Base-by-base conservation (phyloP, 306 rosid species). In the Rosa multiflora region DNA sequence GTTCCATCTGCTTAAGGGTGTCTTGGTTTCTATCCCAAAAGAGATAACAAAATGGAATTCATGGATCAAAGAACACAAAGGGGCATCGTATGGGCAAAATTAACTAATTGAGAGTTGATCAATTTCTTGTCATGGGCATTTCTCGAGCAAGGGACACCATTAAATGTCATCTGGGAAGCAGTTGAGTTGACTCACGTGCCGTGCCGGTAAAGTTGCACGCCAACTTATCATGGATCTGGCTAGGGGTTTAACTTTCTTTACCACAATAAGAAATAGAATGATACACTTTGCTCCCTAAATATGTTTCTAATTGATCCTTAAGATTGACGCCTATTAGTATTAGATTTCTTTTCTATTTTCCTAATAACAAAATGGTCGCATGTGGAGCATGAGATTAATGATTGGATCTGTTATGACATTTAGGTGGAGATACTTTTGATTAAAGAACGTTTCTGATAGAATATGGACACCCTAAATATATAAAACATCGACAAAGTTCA, bases 181-280 rank as follows among this genome's bases (percentile, higher is more conserved):
- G 49, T 48, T 69, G 52, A 35, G 72, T 39, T 52, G 61, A 35
- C 69, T 84, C 72, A 39, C 61, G 79, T 83, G 72, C 87, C 83
- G 79, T 77, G 53, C 74, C 51, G 70, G 79, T 4, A 80, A 72
- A 67, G 75, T 67, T 67, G 82, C 80, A 77, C 73, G 46, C 49
- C 63, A 53, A 70, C 81, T 76, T 52, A 80, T 47, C 42, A 52
- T n/a, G 67, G 48, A 58, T 76, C 72, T 73, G 4, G 43, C n/a
- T 63, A 29, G 68, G 67, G 18, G 66, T 46, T 74, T 32, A 51
- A 58, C 67, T 47, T 49, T 73, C 35, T 32, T 32, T 15, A 55
- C 21, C 20, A 20, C 35, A 39, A 10, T 1, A 20, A 56, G 42
- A 63, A 15, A 32, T 20, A 21, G 59, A 63, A 32, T 29, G n/a